Conservation (phyloP, 148 eudicot species). For the Bassia scoparia region DNA sequence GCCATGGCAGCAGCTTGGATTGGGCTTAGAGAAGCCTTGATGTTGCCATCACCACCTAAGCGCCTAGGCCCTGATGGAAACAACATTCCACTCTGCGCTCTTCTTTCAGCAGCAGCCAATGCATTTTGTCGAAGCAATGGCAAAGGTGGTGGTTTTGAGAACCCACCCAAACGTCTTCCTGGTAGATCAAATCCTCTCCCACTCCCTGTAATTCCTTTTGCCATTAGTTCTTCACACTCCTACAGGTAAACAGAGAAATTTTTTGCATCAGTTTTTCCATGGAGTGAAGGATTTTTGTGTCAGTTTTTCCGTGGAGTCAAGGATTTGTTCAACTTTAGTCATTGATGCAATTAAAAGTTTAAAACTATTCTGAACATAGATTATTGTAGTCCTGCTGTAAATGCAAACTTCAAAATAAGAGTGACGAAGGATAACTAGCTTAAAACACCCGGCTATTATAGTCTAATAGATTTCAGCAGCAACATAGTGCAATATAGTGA, state of each 20-base stretch:
- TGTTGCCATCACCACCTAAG: slow-evolving; percentile 72
- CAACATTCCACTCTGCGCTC: slow-evolving; percentile 49
- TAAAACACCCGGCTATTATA: not conserved
- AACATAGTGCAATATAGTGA: not conserved
- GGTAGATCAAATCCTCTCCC: slow-evolving; percentile 79
- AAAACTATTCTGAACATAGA: slow-evolving; percentile 1
- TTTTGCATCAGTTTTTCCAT: not conserved
- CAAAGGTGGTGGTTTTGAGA: slow-evolving; percentile 42
- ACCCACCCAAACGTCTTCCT: slow-evolving; percentile 77
- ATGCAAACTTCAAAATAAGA: not conserved
- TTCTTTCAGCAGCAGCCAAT: slow-evolving; percentile 66
- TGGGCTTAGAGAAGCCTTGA: slow-evolving; percentile 67
- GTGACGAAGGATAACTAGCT: not conserved
- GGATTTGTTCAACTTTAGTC: not conserved
- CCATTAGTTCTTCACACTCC: slow-evolving; percentile 87
- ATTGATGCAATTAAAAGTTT: not conserved
- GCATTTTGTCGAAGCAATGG: slow-evolving; percentile 61
- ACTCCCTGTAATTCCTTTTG: slow-evolving; percentile 62
- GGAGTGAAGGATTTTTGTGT: not conserved
- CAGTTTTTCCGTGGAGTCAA: not conserved
- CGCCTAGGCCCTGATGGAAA: slow-evolving; percentile 76
- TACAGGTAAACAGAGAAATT: slow-evolving; percentile 14
- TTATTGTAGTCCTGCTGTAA: not conserved
- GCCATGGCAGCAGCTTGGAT: slow-evolving; percentile 99
- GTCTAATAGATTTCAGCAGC: not conserved